phyloP scores from a whole-genome alignment of 2,329 filamentous ascomycete species.

The Pyricularia pennisetigena region DNA sequence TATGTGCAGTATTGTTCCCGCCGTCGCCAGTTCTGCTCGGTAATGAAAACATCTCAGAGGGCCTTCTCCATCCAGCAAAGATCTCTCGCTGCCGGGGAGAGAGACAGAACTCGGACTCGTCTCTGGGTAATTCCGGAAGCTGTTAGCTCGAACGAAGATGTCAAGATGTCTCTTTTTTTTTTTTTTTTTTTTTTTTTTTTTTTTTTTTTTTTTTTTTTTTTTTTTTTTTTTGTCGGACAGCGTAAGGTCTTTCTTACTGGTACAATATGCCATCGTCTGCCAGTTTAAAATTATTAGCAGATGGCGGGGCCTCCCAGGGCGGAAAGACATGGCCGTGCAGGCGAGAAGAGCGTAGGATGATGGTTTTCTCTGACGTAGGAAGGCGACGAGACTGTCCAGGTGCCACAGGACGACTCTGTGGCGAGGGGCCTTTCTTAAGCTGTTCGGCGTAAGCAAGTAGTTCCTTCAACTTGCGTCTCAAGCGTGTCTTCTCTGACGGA shows the following conservation, averaged over 20 bases:
- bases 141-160: no score
- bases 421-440: conserved; percentile 45
- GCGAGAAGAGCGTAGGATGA: conserved; percentile 67
- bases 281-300: conserved; percentile 49
- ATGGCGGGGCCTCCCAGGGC: conserved; percentile 65
- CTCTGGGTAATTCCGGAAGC: conserved; percentile 27
- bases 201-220: no score
- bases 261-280: conserved; percentile 39
- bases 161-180: no score
- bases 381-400: conserved; percentile 44
- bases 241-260: conserved; percentile 37
- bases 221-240: background rate
- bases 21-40: background rate
- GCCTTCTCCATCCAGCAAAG: conserved; percentile 79
- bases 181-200: no score
- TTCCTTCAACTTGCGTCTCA: conserved; percentile 59
- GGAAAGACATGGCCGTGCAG: conserved; percentile 78
- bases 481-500: conserved; percentile 52
- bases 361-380: conserved; percentile 62
- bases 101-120: conserved; percentile 58
- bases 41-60: conserved; percentile 52
- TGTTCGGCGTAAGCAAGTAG: conserved; percentile 64
- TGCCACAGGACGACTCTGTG: conserved; percentile 8
- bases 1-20: conserved; percentile 2
- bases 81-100: conserved; percentile 64